Base-by-base conservation (phyloP, 805 yeast species). In the Cephaloascus albidus region DNA sequence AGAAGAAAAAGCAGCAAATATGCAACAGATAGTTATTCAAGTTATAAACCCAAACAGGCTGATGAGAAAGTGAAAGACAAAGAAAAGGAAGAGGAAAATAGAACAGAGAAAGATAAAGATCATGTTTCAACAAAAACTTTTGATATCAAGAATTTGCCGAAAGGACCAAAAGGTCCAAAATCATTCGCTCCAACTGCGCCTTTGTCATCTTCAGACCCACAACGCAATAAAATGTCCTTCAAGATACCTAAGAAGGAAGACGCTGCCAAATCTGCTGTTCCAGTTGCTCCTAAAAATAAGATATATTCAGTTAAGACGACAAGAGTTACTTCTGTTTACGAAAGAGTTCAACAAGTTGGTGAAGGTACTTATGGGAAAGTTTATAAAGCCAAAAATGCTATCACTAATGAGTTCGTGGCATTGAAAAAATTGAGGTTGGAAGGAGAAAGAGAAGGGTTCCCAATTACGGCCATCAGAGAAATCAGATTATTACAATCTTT, bases 321-420 rank as follows among this genome's bases (percentile, higher is more conserved):
- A 2, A 50, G 61, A 23, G 42, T 56, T 4, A 48, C 57, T 2
- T 69, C 70, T 10, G 54, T 74, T 2, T 87, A 83, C 56, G 81
- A 81, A 46, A 67, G 89, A 40, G 76, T 85, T 1, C 71, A 76
- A 33, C 97, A 93, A 54, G 97, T 93, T 4, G 98, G 98, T n/a
- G 97, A 93, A 60, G 98, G 98, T 8, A 93, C 97, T 0, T 93
- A 93, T 57, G 98, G 98, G 16, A 88, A 86, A 55, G 99, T 93
- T 17, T 88, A 84, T 63, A 87, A 88, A 54, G 96, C 96, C 0
- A 68, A 66, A 37, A 88, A 93, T 55, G 61, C 62, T 14, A 63
- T 75, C 4, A 85, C 96, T 0, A 70, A 75, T 2, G 78, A 74
- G 42, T 63, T 72, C 46, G 93, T 88, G n/a, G 98, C 98, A 1